Conservation (phyloP, 1,139 yeast species). For the Yamadazyma atlantica region DNA sequence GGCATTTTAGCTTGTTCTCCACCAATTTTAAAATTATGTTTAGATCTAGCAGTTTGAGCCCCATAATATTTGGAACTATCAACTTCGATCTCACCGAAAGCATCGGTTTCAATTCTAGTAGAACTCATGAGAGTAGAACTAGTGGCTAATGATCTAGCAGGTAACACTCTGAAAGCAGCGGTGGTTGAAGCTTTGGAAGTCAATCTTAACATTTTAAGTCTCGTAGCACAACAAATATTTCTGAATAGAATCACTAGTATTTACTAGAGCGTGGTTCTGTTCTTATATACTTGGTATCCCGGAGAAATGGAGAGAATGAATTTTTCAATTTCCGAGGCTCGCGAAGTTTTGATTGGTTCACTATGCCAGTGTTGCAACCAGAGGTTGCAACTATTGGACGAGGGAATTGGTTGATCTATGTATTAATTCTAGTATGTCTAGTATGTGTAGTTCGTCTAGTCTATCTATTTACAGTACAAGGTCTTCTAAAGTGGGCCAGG, state of each 20-base stretch:
- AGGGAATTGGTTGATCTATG: too few species aligned
- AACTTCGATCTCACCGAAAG: constrained; percentile 94
- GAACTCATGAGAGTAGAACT: constrained; percentile 22
- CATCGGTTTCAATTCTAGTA: constrained; percentile 84
- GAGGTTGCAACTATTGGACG: background rate
- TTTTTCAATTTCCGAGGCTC: constrained; percentile 2
- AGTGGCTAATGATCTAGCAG: constrained; percentile 28
- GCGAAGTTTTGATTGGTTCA: constrained; percentile 4
- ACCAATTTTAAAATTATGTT: constrained; percentile 93
- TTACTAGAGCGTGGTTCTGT: background rate
- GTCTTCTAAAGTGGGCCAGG: constrained; percentile 26
- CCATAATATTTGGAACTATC: constrained; percentile 90
- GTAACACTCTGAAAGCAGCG: background rate
- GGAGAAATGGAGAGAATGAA: constrained; percentile 12
- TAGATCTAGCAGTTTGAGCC: constrained; percentile 95
- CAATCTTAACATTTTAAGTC: constrained; percentile 12
- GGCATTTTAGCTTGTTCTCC: constrained; percentile 91
- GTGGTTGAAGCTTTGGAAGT: constrained; percentile 9
- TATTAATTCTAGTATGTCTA: too few species aligned
- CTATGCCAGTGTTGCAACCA: too few species aligned
- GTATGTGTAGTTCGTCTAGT: too few species aligned
- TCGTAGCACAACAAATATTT: constrained; percentile 7
- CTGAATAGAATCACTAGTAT: background rate
- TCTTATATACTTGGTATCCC: constrained; percentile 9
- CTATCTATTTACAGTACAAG: constrained; percentile 3